Base-by-base conservation (phyloP, 768 basidiomycete species). In the Boletus speciosus region DNA sequence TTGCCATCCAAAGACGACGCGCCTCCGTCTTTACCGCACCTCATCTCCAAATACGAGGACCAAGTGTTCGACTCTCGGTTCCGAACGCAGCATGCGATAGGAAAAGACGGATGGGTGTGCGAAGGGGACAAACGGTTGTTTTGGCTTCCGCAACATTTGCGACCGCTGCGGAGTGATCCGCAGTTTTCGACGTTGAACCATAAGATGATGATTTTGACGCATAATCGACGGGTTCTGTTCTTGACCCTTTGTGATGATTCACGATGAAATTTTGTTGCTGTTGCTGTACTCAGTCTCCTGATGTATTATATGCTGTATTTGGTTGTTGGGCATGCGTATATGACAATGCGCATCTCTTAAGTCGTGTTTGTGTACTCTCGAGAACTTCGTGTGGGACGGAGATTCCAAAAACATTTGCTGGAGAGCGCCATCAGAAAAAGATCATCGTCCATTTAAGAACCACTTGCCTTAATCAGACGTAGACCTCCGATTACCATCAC, bases 81-180 rank as follows among this genome's bases (percentile, higher is more conserved):
- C 37, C 47, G 58, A 21, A 40, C 44, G 15, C 19, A 32, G 5
- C 47, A 57, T 16, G 32, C 15, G 32, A 41, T 59, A 39, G 56
- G 40, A 6, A 37, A 52, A 8, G 58, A 59, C 19, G 58, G 58
- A 9, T 59, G 58, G 58, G 45, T 60, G 29, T 54, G 47, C 41
- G 23, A 54, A 4, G 58, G 10, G 5, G 43, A 57, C 31, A 42
- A 44, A 31, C 44, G 45, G 6, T 35, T 58, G 37, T 58, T 59
- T 36, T 59, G 58, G 58, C 45, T 60, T 4, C 58, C 58, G 4
- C 47, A 45, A 21, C 51, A 52, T 50, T 12, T 60, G 31, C 51
- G 58, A 11, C 58, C 58, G 40, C 8, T 38, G 34, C 16, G 14
- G 9, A 15, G 14, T 21, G 29, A 51, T 23, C 36, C 29, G 1